Conservation (phyloP, 371 early-diverging fungal genomes). For the Phascolomyces articulosus region DNA sequence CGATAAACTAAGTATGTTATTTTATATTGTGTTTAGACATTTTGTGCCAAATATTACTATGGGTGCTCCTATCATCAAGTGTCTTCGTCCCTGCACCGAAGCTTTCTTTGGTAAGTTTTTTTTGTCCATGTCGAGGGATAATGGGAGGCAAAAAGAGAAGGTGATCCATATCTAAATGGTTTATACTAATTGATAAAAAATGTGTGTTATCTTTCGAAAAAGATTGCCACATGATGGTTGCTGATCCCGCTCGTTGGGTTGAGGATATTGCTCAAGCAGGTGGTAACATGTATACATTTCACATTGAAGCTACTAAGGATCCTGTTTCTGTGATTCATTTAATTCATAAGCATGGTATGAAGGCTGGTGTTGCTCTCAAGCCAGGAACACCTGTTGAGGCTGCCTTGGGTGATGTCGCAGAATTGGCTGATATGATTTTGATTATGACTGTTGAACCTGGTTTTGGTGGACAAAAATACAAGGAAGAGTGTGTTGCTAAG, state of each 20-base stretch:
- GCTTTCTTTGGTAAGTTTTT: slow-evolving; percentile 80
- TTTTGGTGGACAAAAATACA: slow-evolving; percentile 96
- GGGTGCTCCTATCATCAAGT: slow-evolving; percentile 93
- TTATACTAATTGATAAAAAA: too few relatives aligned
- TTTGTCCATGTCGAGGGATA: slow-evolving; percentile 2
- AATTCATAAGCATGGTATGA: slow-evolving; percentile 88
- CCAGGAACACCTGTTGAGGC: slow-evolving; percentile 88
- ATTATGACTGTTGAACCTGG: slow-evolving; percentile 99
- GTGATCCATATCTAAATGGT: too few relatives aligned
- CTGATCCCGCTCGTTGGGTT: slow-evolving; percentile 93
- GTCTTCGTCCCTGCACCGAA: slow-evolving; percentile 86
- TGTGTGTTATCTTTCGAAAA: too few relatives aligned
- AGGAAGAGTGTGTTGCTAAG: slow-evolving; percentile 88
- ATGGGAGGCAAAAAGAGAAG: neutral
- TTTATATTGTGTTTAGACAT: slow-evolving; percentile 61
- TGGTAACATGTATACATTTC: slow-evolving; percentile 91
- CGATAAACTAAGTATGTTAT: neutral
- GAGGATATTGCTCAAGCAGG: slow-evolving; percentile 94
- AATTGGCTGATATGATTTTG: slow-evolving; percentile 87
- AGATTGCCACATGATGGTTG: slow-evolving; percentile 99
- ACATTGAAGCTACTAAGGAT: slow-evolving; percentile 90
- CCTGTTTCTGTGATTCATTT: slow-evolving; percentile 74
- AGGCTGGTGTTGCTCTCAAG: slow-evolving; percentile 94
- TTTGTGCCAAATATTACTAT: slow-evolving; percentile 98
- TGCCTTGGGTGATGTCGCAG: slow-evolving; percentile 66